Percentiles rank a stretch among this genome's conserved stretches.
Evolutionary conservation across 306 rosid genomes (phyloP).

Genomic region (Castanea sativa): DNA sequence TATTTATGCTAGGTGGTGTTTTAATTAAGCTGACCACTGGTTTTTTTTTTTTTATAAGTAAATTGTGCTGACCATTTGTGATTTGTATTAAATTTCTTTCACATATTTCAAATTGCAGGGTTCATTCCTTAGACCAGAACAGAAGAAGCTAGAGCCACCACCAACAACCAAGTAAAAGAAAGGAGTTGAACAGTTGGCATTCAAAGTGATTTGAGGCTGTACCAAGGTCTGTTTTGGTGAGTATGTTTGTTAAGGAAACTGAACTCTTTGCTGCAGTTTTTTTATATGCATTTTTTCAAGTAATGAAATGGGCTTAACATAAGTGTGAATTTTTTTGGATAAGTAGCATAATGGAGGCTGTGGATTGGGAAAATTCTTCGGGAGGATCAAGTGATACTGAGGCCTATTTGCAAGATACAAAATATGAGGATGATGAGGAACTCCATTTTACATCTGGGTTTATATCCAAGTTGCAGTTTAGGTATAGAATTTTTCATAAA

Average conservation of each 20-base stretch:
- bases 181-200: neutral
- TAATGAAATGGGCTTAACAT: neutral
- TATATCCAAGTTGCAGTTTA: constrained; percentile 56
- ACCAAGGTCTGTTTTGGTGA: neutral
- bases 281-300: neutral
- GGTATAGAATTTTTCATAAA: constrained; percentile 30
- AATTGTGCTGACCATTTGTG: too few species aligned
- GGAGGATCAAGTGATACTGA: constrained; percentile 40
- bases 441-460: constrained; percentile 34
- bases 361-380: constrained; percentile 24
- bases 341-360: constrained; percentile 32
- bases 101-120: constrained; percentile 39
- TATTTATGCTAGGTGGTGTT: constrained; percentile 7
- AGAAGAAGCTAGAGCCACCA: constrained; percentile 37
- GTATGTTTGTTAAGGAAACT: neutral
- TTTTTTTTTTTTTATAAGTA: neutral
- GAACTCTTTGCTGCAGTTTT: neutral
- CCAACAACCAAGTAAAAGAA: constrained; percentile 39
- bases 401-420: constrained; percentile 25
- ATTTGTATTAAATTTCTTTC: too few species aligned
- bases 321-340: neutral
- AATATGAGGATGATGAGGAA: constrained; percentile 45
- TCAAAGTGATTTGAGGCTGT: neutral
- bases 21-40: neutral
- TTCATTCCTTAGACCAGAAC: constrained; percentile 47